Base-by-base conservation (phyloP, 2,329 filamentous ascomycete genomes). In the Aspergillus felis region DNA sequence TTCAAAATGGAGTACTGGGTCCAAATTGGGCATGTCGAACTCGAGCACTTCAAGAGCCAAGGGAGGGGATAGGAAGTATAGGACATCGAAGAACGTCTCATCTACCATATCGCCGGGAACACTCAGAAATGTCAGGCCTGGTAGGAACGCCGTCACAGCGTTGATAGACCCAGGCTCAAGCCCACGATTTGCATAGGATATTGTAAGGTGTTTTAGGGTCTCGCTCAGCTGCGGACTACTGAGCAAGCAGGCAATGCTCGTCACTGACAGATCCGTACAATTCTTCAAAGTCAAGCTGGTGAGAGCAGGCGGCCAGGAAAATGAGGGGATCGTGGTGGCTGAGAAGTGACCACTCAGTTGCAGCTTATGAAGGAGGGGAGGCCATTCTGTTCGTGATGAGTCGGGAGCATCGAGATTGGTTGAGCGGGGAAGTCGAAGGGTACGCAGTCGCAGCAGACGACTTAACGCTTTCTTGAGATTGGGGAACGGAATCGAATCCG, bases 401-500 rank as follows among this genome's bases (percentile, higher is more conserved):
- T 65, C 48, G 27, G 54, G 35, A 29, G 56, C 38, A 53, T 56
- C 62, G 52, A 70, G 59, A 54, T 57, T 58, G 52, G 61, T 68
- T 51, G 64, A 68, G 9, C 59, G 57, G 1, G 80, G 81, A 17
- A 84, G 73, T 50, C 73, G 74, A 8, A 87, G 73, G 2, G 71
- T 69, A 5, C 66, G 66, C 5, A 87, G 72, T 7, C 72, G 69
- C 2, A 64, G 41, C 22, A 87, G 74, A 28, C 76, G 69, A n/a
- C 73, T 72, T 6, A 85, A 68, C 0, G 82, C 78, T 50, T 79
- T 78, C 60, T 82, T 79, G 14, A 87, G 73, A 3, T 74, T 71
- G 25, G 74, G 67, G 59, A 84, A 77, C 5, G 71, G 71, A 29
- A 85, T 79, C 1, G 76, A 71, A 56, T 84, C 81, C 12, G 72